These are phyloP conservation scores for Rhododendron henanense DNA, from an alignment of 148 eudicot genomes.

Conservation along the genomic window DNA sequence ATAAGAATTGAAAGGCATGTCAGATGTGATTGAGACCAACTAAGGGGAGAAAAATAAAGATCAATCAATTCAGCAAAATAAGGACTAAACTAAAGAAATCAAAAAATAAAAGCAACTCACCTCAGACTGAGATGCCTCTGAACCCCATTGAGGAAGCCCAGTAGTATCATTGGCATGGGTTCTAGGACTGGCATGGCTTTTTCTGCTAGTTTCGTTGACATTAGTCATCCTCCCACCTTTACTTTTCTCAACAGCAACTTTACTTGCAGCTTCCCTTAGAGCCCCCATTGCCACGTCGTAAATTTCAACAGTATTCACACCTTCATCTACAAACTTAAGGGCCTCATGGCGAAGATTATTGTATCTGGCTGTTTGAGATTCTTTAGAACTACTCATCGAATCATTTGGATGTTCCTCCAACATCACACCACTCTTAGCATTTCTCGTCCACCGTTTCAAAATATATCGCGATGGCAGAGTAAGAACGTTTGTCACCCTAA, in stretches of 20 bases:
- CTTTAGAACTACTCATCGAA: constrained; percentile 27
- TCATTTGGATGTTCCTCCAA: constrained; percentile 33
- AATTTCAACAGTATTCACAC: constrained; percentile 36
- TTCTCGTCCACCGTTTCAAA: constrained; percentile 58
- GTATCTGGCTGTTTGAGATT: constrained; percentile 49
- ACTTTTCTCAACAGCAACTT: constrained; percentile 28
- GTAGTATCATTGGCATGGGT: constrained; percentile 16
- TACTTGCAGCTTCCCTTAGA: constrained; percentile 41
- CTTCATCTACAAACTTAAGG: constrained; percentile 49
- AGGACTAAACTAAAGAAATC: not conserved
- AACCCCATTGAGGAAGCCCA: constrained; percentile 9
- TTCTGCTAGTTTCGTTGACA: constrained; percentile 21
- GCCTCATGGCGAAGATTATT: constrained; percentile 45
- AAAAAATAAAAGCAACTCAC: constrained; percentile 19
- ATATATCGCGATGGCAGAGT: constrained; percentile 50
- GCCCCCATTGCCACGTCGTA: constrained; percentile 50
- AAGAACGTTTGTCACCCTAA: constrained; percentile 52
- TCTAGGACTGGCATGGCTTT: constrained; percentile 10
- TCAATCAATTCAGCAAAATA: not conserved
- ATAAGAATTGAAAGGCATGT: not conserved
- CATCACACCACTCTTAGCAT: constrained; percentile 51
- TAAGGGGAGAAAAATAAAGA: not conserved
- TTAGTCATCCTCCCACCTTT: constrained; percentile 24
- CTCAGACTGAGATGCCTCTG: constrained; percentile 27
- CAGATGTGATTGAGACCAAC: not conserved